Conservation (phyloP, 2,329 filamentous ascomycete species). For the Aspergillus costaricaensis region DNA sequence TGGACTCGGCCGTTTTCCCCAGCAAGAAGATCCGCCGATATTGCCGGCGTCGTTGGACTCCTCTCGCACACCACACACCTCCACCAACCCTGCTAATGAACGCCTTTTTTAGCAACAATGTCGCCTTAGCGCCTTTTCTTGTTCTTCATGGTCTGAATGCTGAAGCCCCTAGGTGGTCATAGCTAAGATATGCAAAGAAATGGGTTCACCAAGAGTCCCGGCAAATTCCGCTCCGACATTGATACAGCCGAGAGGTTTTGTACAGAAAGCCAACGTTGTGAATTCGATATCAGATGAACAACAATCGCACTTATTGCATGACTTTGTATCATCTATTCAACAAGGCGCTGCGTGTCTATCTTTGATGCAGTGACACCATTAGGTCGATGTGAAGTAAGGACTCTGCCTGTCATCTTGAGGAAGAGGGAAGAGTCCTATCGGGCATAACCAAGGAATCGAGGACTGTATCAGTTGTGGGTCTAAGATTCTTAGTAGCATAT, state of each 20-base stretch:
- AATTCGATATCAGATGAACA: too few relatives aligned
- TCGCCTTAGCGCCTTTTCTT: not conserved
- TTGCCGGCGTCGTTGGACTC: not conserved
- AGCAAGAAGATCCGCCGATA: slow-evolving; percentile 2
- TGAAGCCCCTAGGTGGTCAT: not conserved
- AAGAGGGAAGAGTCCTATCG: too few relatives aligned
- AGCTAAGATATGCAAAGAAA: not conserved
- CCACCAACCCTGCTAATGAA: not conserved
- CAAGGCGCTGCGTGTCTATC: too few relatives aligned
- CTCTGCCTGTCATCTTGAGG: too few relatives aligned
- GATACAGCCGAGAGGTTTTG: not conserved
- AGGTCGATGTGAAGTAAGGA: too few relatives aligned
- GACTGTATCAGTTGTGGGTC: too few relatives aligned
- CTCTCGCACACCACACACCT: not conserved
- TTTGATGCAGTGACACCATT: too few relatives aligned
- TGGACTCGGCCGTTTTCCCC: slow-evolving; percentile 3
- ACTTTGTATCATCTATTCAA: too few relatives aligned
- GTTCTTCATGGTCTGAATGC: not conserved
- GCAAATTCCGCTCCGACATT: not conserved
- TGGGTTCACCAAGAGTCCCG: not conserved
- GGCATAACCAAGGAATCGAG: too few relatives aligned
- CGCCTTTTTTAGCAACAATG: not conserved
- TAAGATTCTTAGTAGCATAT: too few relatives aligned
- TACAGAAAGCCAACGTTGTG: too few relatives aligned
- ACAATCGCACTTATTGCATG: too few relatives aligned